Evolutionary conservation across 2,329 filamentous ascomycete species (phyloP).

Genomic region (Truncatella angustata): DNA sequence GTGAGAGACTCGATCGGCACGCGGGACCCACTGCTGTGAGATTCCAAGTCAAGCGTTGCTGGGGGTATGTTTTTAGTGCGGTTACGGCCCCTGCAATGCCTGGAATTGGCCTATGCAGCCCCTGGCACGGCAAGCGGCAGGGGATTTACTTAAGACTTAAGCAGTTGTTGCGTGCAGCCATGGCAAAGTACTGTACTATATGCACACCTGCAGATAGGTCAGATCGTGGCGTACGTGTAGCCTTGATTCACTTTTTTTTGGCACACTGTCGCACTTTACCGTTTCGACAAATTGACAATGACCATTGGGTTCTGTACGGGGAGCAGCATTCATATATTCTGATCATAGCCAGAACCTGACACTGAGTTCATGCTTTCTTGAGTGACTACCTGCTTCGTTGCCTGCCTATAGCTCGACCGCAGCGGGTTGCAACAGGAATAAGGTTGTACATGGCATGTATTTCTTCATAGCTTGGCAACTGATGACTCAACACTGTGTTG

Average conservation of each 20-base stretch:
- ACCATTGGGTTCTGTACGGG: too few species aligned
- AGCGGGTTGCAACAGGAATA: not conserved
- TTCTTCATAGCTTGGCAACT: not conserved
- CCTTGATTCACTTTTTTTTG: not conserved
- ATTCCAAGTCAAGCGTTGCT: not conserved
- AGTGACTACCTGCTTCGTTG: too few species aligned
- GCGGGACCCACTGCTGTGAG: not conserved
- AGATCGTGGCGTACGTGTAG: not conserved
- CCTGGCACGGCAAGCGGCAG: not conserved
- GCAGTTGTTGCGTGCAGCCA: not conserved
- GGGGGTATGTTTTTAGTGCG: not conserved
- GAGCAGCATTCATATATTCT: too few species aligned
- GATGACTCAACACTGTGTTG: not conserved
- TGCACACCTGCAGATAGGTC: not conserved
- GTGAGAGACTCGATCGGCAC: not conserved
- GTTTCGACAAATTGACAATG: too few species aligned
- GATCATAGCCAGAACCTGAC: too few species aligned
- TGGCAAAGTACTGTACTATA: not conserved
- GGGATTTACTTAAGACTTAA: not conserved
- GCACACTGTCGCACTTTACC: not conserved
- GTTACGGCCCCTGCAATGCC: too few species aligned
- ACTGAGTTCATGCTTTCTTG: too few species aligned
- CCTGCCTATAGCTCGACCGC: not conserved
- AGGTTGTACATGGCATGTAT: not conserved
- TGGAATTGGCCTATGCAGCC: not conserved